Conservation (phyloP, 306 rosid species). For the Inga leiocalycina region DNA sequence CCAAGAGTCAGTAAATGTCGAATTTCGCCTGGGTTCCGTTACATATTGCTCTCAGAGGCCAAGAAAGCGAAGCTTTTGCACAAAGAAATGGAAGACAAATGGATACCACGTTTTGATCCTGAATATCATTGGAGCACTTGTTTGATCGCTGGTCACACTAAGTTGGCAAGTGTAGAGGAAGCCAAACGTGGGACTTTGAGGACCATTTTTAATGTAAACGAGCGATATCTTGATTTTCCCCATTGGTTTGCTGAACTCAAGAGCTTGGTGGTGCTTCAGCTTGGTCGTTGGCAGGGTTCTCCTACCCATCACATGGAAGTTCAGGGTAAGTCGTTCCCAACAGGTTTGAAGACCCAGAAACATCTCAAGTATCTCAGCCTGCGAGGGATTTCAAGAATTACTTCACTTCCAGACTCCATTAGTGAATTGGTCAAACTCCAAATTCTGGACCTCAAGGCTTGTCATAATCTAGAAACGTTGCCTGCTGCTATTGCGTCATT, state of each 20-base stretch:
- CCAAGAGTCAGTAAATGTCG: neutral
- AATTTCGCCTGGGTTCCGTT: conserved; percentile 40
- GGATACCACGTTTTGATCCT: neutral
- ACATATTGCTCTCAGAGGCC: neutral
- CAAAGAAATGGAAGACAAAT: neutral
- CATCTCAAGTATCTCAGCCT: conserved; percentile 29
- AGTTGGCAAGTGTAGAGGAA: too few relatives aligned
- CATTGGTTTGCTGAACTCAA: conserved; percentile 6
- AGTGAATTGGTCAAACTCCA: conserved; percentile 4
- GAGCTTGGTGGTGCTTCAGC: conserved; percentile 29
- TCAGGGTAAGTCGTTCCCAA: neutral
- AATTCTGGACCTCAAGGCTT: conserved; percentile 37
- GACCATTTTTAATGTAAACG: too few relatives aligned
- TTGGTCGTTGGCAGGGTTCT: conserved; percentile 37
- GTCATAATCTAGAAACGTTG: conserved; percentile 38
- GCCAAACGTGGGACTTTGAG: neutral
- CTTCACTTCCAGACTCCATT: neutral
- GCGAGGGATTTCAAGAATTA: conserved; percentile 26
- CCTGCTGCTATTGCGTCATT: conserved; percentile 33
- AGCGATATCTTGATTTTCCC: neutral
- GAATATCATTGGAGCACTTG: neutral
- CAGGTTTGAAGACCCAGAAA: conserved; percentile 4
- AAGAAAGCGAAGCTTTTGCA: neutral
- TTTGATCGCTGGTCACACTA: neutral
- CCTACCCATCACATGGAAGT: conserved; percentile 26